phyloP scores from a whole-genome alignment of 2,329 filamentous ascomycete genomes.

The Hortaea sp. region DNA sequence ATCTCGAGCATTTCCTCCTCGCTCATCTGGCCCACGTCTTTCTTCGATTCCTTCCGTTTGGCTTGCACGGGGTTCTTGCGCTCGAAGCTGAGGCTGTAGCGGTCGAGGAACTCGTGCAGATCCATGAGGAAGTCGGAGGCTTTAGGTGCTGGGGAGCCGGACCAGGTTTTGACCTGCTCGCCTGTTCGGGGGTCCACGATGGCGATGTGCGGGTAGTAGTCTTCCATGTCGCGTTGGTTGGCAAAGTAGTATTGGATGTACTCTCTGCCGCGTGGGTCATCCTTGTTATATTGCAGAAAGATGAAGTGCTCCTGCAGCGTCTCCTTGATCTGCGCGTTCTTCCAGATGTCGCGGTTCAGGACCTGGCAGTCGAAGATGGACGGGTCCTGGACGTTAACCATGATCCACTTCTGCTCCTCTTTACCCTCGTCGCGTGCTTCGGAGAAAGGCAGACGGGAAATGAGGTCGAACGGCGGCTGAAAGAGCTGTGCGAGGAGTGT shows the following conservation, averaged over 20 bases:
- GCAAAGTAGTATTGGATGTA: constrained; percentile 90
- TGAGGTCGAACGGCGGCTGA: constrained; percentile 82
- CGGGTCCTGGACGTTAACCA: constrained; percentile 91
- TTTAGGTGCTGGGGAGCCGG: constrained; percentile 66
- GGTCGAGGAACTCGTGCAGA: constrained; percentile 89
- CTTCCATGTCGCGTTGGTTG: constrained; percentile 59
- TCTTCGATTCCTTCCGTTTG: constrained; percentile 54
- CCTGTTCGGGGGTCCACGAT: constrained; percentile 93
- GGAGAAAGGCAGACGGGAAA: constrained; percentile 69
- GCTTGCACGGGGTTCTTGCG: constrained; percentile 89
- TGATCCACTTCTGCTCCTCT: constrained; percentile 81
- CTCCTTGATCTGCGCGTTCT: constrained; percentile 67
- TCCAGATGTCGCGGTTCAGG: constrained; percentile 93
- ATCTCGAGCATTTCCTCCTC: constrained; percentile 96
- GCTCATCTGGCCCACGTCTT: constrained; percentile 79
- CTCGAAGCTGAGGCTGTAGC: constrained; percentile 79
- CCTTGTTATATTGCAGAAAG: constrained; percentile 88
- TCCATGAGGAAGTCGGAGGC: constrained; percentile 79
- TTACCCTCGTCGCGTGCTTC: constrained; percentile 76
- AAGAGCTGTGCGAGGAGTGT: constrained; percentile 83
- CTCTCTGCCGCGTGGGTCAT: constrained; percentile 64
- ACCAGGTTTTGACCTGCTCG: constrained; percentile 96
- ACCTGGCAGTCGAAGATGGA: constrained; percentile 91
- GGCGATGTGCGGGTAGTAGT: constrained; percentile 90
- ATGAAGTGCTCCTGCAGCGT: constrained; percentile 86